A percentile compares a stretch with the other conserved stretches of the same genome.
These are phyloP conservation scores for Sclerotinia subarctica DNA, from an alignment of 2,329 filamentous ascomycete genomes.

Conservation along the genomic window DNA sequence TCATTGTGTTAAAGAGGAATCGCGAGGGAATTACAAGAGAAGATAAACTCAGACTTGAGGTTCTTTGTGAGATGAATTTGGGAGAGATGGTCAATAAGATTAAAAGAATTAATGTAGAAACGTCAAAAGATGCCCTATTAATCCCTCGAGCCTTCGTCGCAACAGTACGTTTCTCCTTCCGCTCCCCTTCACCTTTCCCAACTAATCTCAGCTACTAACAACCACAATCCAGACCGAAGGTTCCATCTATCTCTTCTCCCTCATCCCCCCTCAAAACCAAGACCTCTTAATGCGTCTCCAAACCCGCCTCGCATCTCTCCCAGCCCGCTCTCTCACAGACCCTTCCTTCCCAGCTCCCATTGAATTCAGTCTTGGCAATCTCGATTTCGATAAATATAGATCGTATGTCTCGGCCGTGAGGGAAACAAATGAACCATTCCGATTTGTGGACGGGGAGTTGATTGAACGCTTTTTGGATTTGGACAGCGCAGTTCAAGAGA, in stretches of 20 bases:
- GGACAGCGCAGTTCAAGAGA: slow-evolving; percentile 54
- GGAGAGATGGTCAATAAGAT: slow-evolving; percentile 95
- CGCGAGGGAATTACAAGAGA: slow-evolving; percentile 68
- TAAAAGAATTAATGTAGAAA: slow-evolving; percentile 65
- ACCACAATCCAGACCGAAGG: slow-evolving; percentile 69
- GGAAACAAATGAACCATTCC: slow-evolving; percentile 70
- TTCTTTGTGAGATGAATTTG: slow-evolving; percentile 77
- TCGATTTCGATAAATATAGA: slow-evolving; percentile 77
- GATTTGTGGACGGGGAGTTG: slow-evolving; percentile 91
- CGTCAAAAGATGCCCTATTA: slow-evolving; percentile 63
- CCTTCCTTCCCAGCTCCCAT: slow-evolving; percentile 34
- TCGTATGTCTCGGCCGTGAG: slow-evolving; percentile 72
- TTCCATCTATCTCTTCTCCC: slow-evolving; percentile 83
- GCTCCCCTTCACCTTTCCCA: slow-evolving; percentile 1
- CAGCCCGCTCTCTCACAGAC: background rate
- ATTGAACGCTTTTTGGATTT: slow-evolving; percentile 80
- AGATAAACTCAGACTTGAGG: slow-evolving; percentile 66
- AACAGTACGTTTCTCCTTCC: slow-evolving; percentile 59
- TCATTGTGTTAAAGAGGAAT: slow-evolving; percentile 77
- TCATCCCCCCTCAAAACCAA: slow-evolving; percentile 68
- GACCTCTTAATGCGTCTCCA: slow-evolving; percentile 84
- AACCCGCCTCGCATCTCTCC: slow-evolving; percentile 56
- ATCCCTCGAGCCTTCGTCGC: slow-evolving; percentile 81
- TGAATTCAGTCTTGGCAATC: slow-evolving; percentile 66
- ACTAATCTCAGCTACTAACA: background rate